These are phyloP conservation scores for Calonectria hongkongensis DNA, from an alignment of 2,329 filamentous ascomycete genomes.

Conservation along the genomic window DNA sequence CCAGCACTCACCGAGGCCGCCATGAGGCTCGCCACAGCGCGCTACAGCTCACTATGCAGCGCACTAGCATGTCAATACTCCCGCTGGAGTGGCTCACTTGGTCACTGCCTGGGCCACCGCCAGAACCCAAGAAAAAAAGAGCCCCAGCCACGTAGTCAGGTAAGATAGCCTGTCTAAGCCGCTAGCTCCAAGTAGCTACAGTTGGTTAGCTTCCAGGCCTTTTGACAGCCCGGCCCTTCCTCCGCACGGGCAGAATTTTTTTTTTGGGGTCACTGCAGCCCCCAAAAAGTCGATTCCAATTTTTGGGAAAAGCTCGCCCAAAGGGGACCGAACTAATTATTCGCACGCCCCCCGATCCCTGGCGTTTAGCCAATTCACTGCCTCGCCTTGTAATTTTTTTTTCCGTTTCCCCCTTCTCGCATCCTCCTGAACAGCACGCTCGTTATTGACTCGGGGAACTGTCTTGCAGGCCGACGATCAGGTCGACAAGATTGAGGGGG, in stretches of 20 bases:
- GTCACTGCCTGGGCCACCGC: slow-evolving; percentile 23
- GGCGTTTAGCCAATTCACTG: slow-evolving; percentile 3
- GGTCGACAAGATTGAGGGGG: slow-evolving; percentile 3
- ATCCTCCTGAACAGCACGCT: slow-evolving; percentile 15
- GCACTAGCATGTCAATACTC: slow-evolving; percentile 29
- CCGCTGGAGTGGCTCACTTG: slow-evolving; percentile 32
- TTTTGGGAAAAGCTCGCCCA: slow-evolving; percentile 12
- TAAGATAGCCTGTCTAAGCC: slow-evolving; percentile 14
- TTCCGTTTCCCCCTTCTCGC: background rate
- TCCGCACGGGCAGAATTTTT: slow-evolving; percentile 22
- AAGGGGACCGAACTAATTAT: slow-evolving; percentile 25
- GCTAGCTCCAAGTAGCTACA: slow-evolving; percentile 12
- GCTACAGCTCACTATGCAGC: slow-evolving; percentile 28
- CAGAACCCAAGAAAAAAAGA: background rate
- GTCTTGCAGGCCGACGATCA: background rate
- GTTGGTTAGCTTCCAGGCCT: slow-evolving; percentile 26
- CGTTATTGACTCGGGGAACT: slow-evolving; percentile 15
- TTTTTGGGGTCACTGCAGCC: slow-evolving; percentile 16
- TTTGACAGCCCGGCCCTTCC: slow-evolving; percentile 27
- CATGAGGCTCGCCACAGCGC: slow-evolving; percentile 29
- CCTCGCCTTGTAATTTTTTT: slow-evolving; percentile 11
- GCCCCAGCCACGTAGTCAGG: slow-evolving; percentile 20
- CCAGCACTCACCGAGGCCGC: slow-evolving; percentile 29
- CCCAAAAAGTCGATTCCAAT: slow-evolving; percentile 13
- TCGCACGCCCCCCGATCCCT: slow-evolving; percentile 14